Conservation (phyloP, 148 eudicot species). For the Cornus suecica region DNA sequence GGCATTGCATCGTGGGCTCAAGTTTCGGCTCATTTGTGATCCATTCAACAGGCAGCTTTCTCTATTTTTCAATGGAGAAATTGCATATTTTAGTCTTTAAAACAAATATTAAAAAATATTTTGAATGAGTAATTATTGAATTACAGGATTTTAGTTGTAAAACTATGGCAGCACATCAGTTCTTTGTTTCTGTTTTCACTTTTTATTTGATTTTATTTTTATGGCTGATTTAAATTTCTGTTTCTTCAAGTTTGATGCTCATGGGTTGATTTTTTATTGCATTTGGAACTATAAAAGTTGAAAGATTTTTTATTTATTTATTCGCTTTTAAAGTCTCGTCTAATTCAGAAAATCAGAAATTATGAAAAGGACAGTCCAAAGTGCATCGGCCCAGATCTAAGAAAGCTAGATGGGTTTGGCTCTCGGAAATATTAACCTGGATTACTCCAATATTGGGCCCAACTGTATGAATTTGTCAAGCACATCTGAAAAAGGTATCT, state of each 20-base stretch:
- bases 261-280: neutral
- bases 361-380: too few species aligned
- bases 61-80: slow-evolving; percentile 83
- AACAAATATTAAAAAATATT: slow-evolving; percentile 61
- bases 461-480: too few species aligned
- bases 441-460: too few species aligned
- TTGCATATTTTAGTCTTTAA: slow-evolving; percentile 65
- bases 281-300: neutral
- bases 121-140: slow-evolving; percentile 17
- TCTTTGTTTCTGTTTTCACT: neutral
- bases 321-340: neutral
- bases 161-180: neutral
- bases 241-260: neutral
- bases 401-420: too few species aligned
- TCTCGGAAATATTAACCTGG: too few species aligned
- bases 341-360: neutral
- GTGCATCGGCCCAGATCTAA: too few species aligned
- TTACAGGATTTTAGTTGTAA: neutral
- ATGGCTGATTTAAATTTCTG: neutral
- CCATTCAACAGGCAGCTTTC: slow-evolving; percentile 77
- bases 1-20: slow-evolving; percentile 92
- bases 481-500: too few species aligned
- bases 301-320: neutral
- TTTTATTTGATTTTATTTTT: neutral
- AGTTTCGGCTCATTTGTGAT: slow-evolving; percentile 91